Evolutionary conservation across 2,329 filamentous ascomycete genomes (phyloP).

Genomic region (Xylariaceae sp.): DNA sequence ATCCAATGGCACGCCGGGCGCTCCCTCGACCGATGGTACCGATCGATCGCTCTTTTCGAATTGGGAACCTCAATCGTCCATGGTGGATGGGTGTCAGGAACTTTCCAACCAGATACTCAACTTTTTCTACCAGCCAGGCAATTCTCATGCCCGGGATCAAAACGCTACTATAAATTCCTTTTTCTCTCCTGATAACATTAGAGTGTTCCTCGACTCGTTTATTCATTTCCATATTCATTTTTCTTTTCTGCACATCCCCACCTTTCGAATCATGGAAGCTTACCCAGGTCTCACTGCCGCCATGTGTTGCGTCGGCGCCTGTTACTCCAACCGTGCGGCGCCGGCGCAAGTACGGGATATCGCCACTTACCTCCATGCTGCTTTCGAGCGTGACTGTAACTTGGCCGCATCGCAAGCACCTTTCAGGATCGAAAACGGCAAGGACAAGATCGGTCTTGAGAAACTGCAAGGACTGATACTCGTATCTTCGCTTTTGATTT

Average conservation of each 20-base stretch:
- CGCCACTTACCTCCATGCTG: slow-evolving; percentile 57
- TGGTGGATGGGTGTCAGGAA: slow-evolving; percentile 47
- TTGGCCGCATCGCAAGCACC: slow-evolving; percentile 34
- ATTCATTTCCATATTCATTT: slow-evolving; percentile 70
- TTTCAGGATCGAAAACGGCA: slow-evolving; percentile 35
- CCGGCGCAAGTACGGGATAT: slow-evolving; percentile 58
- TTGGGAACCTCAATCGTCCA: slow-evolving; percentile 42
- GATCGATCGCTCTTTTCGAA: slow-evolving; percentile 42
- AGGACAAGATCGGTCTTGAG: slow-evolving; percentile 47
- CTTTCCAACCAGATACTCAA: slow-evolving; percentile 51
- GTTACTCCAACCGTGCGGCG: slow-evolving; percentile 61
- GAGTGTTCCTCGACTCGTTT: slow-evolving; percentile 66
- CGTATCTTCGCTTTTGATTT: slow-evolving; percentile 57
- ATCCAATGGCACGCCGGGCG: slow-evolving; percentile 41
- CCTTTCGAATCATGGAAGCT: slow-evolving; percentile 61
- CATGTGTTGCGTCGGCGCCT: slow-evolving; percentile 69
- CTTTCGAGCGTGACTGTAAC: slow-evolving; percentile 52
- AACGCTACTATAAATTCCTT: slow-evolving; percentile 49
- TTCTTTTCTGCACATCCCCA: slow-evolving; percentile 65
- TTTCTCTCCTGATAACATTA: slow-evolving; percentile 62
- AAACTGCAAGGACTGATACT: slow-evolving; percentile 63
- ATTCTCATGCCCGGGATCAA: slow-evolving; percentile 49
- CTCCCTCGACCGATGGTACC: slow-evolving; percentile 37
- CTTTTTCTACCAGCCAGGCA: slow-evolving; percentile 54
- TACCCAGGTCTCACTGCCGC: slow-evolving; percentile 62